phyloP scores from a whole-genome alignment of 805 yeast species.

The Candida endomychidarum region DNA sequence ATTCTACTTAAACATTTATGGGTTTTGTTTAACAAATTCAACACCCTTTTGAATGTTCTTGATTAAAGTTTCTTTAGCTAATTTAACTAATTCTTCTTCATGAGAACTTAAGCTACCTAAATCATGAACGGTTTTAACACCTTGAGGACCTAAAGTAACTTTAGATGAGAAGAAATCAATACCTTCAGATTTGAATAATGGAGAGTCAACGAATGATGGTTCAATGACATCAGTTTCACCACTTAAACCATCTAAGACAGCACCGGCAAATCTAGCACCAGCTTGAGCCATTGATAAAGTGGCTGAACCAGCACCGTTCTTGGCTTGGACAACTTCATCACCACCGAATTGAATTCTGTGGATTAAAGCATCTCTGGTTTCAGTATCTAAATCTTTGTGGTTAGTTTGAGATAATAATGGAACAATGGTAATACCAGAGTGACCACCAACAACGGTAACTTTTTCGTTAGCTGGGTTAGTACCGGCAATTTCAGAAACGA shows the following conservation, averaged over 20 bases:
- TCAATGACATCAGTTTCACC: conserved; percentile 66
- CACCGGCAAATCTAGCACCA: conserved; percentile 72
- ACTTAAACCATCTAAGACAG: conserved; percentile 62
- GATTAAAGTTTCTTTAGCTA: conserved; percentile 85
- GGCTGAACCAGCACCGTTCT: conserved; percentile 92
- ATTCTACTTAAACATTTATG: conserved; percentile 33
- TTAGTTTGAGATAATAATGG: conserved; percentile 86
- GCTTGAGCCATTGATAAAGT: conserved; percentile 93
- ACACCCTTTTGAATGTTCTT: conserved; percentile 94
- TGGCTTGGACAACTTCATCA: conserved; percentile 92
- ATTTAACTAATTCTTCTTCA: conserved; percentile 81
- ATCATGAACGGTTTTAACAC: conserved; percentile 78
- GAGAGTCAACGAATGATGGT: conserved; percentile 75
- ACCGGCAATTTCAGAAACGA: conserved; percentile 63
- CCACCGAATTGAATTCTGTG: conserved; percentile 95
- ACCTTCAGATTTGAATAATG: conserved; percentile 82
- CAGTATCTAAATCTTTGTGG: conserved; percentile 53
- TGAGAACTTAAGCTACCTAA: conserved; percentile 70
- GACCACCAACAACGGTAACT: conserved; percentile 94
- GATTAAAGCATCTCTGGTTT: conserved; percentile 52
- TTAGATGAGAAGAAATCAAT: conserved; percentile 94
- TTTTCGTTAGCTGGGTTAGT: conserved; percentile 76
- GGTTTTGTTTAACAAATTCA: conserved; percentile 75
- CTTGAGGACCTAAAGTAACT: conserved; percentile 90
- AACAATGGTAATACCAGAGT: conserved; percentile 94